These are phyloP conservation scores for Ceratocystis huliohia DNA, from an alignment of 2,329 filamentous ascomycete species.

Conservation along the genomic window DNA sequence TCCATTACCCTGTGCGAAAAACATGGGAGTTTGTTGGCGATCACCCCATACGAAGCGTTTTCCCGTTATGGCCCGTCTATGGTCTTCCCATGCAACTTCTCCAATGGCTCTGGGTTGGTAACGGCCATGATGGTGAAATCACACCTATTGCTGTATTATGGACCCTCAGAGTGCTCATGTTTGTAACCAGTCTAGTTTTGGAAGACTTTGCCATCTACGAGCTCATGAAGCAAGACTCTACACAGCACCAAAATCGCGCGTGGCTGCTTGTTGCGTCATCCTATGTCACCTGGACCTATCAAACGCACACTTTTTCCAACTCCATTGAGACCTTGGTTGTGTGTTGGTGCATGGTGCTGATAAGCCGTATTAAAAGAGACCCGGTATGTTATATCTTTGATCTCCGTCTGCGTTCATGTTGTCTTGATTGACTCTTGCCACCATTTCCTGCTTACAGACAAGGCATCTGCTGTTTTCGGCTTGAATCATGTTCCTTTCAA, in stretches of 20 bases:
- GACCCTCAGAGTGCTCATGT: conserved; percentile 80
- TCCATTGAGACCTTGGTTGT: conserved; percentile 89
- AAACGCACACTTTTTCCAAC: conserved; percentile 97
- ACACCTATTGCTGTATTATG: conserved; percentile 83
- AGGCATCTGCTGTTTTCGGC: not conserved
- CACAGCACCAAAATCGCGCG: conserved; percentile 57
- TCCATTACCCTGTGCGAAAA: conserved; percentile 74
- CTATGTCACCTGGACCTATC: conserved; percentile 97
- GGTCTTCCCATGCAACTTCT: conserved; percentile 85
- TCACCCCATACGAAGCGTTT: conserved; percentile 83
- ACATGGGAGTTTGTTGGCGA: conserved; percentile 95
- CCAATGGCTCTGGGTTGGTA: conserved; percentile 79
- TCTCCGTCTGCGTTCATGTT: not conserved
- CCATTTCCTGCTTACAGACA: not conserved
- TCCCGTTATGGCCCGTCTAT: conserved; percentile 92
- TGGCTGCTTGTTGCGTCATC: conserved; percentile 83
- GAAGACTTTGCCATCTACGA: conserved; percentile 97
- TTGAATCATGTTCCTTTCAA: not conserved
- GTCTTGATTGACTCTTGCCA: not conserved
- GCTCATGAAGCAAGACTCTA: conserved; percentile 53
- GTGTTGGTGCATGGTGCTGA: conserved; percentile 83
- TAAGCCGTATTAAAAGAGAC: conserved; percentile 69
- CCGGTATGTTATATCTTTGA: conserved; percentile 43
- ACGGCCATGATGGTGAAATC: conserved; percentile 49
- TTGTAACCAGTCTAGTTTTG: conserved; percentile 84